Base-by-base conservation (phyloP, 2,329 filamentous ascomycete species). In the Lasiodiplodia sp. region DNA sequence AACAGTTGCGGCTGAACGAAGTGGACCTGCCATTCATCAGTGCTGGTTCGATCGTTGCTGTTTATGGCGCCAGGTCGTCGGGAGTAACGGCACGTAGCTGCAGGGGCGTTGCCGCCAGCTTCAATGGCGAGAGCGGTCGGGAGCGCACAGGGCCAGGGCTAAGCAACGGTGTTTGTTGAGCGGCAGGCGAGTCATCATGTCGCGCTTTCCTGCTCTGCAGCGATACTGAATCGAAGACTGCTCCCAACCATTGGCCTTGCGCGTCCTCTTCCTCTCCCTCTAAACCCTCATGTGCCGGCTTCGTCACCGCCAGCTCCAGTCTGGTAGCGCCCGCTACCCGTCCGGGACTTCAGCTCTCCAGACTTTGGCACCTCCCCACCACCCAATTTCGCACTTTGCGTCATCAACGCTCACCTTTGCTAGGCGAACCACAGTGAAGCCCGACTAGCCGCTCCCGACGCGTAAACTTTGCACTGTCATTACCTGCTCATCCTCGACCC, bases 61-160 rank as follows among this genome's bases (percentile, higher is more conserved):
- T 37, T 25, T 64, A 28, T 47, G 51, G 44, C 28, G 31, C 34
- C 60, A 38, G 60, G 44, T 52, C 47, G 44, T 64, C 60, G 60
- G 60, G 60, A 64, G 60, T 52, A 64, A 52, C 60, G 60, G 60
- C 60, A 64, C 60, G 31, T 31, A 23, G n/a, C 23, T 64, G 60
- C 60, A 64, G 60, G 60, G 60, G 60, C 60, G 11, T 21, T 51
- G 44, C 21, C 31, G 60, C 60, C 25, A 16, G 60, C 60, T 8
- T 64, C 60, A 21, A 25, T 52, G 4, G 5, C 34, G 60, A 44
- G 34, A 51, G 60, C 60, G 60, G 60, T 52, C 60, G 51, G 40
- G n/a, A 2, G 18, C 47, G 44, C 60, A 52, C 58, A 63, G 57
- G n/a, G 25, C 38, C 56, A 6, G 38, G 57, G 21, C 57, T 14